Percentiles rank a stretch among this genome's conserved stretches.
Conservation (phyloP, 2,329 filamentous ascomycete species). For the Teratosphaeria viscida region DNA sequence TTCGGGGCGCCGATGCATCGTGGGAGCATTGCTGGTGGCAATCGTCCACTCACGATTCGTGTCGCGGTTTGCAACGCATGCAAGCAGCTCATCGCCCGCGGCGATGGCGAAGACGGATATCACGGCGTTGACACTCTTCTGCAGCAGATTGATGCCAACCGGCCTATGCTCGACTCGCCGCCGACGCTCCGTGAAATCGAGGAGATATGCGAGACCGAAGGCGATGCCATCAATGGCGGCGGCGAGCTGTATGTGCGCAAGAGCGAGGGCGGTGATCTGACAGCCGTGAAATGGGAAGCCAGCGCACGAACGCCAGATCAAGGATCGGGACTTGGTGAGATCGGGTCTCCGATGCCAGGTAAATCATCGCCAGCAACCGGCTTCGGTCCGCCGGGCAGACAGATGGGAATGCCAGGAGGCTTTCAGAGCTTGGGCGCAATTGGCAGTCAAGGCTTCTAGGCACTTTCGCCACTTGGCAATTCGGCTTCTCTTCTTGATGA, state of each 20-base stretch:
- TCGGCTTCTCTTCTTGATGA: background rate
- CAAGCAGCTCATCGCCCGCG: conserved; percentile 46
- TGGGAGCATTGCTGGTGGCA: conserved; percentile 14
- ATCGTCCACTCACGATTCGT: conserved; percentile 57
- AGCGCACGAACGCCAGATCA: conserved; percentile 20
- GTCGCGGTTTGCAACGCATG: conserved; percentile 69
- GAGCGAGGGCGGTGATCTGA: conserved; percentile 20
- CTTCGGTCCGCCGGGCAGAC: conserved; percentile 21
- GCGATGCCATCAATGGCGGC: conserved; percentile 74
- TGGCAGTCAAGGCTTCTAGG: conserved; percentile 5
- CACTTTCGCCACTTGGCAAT: background rate
- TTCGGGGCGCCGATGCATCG: conserved; percentile 40
- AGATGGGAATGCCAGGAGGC: conserved; percentile 8
- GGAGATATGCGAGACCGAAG: conserved; percentile 82
- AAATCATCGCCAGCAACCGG: conserved; percentile 29
- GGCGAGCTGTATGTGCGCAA: conserved; percentile 69
- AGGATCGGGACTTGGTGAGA: conserved; percentile 31
- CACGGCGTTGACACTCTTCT: conserved; percentile 56
- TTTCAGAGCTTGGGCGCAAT: conserved; percentile 19
- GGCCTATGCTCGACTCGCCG: conserved; percentile 47
- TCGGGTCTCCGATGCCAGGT: conserved; percentile 36
- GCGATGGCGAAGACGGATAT: conserved; percentile 49
- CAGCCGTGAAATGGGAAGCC: conserved; percentile 35
- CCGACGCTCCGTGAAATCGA: conserved; percentile 58
- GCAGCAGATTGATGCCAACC: conserved; percentile 55